Conservation (phyloP, 1,284 basidiomycete species). For the Crucibulum cyathiforme region DNA sequence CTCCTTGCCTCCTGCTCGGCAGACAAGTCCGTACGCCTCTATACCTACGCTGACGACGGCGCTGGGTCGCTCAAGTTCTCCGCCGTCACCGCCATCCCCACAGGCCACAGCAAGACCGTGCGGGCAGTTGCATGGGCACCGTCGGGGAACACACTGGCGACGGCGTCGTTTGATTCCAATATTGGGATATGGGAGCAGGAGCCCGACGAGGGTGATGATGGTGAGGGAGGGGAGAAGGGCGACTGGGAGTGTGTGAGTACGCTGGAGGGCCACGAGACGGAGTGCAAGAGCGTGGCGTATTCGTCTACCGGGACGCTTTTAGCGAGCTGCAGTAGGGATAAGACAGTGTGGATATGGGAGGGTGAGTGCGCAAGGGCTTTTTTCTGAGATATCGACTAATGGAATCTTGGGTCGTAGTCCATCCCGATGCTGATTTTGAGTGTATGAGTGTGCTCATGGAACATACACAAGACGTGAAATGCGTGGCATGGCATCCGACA, state of each 20-base stretch:
- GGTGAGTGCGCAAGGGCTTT: slow-evolving; percentile 54
- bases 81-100: slow-evolving; percentile 69
- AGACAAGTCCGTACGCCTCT: slow-evolving; percentile 91
- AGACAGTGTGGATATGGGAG: slow-evolving; percentile 99
- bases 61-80: slow-evolving; percentile 50
- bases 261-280: slow-evolving; percentile 96
- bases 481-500: slow-evolving; percentile 91
- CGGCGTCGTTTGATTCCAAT: slow-evolving; percentile 94
- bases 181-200: slow-evolving; percentile 91
- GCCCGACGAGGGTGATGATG: slow-evolving; percentile 44
- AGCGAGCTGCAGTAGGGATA: slow-evolving; percentile 94
- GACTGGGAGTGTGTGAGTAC: slow-evolving; percentile 90
- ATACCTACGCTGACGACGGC: slow-evolving; percentile 62
- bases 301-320: slow-evolving; percentile 81
- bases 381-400: background rate
- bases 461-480: slow-evolving; percentile 97
- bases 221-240: slow-evolving; percentile 31
- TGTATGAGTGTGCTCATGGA: slow-evolving; percentile 97
- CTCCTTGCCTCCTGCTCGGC: slow-evolving; percentile 93
- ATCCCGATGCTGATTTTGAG: slow-evolving; percentile 94
- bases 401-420: no score
- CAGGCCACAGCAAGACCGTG: slow-evolving; percentile 93
- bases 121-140: slow-evolving; percentile 91
- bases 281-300: slow-evolving; percentile 96
- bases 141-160: slow-evolving; percentile 87